Percentiles rank a stretch among this genome's conserved stretches.
These are phyloP conservation scores for Candida caryicola DNA, from an alignment of 805 yeast species.

Conservation along the genomic window DNA sequence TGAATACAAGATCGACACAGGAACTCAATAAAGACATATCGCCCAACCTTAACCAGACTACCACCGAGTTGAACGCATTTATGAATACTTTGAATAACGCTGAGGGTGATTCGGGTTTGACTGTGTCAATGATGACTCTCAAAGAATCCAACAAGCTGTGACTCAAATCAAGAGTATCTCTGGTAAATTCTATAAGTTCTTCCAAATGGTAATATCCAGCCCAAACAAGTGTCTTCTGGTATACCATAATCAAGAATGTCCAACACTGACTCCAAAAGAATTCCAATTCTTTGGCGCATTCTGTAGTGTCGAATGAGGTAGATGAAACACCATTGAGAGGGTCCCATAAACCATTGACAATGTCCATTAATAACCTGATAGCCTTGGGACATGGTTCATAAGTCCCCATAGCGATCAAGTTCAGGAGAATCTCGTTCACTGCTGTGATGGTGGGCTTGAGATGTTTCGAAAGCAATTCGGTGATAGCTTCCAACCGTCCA, in stretches of 20 bases:
- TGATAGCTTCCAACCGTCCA: conserved; percentile 77
- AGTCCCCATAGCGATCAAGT: conserved; percentile 45
- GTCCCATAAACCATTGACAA: conserved; percentile 58
- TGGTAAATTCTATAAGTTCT: conserved; percentile 72
- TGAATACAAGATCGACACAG: conserved; percentile 68
- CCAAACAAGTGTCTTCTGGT: conserved; percentile 71
- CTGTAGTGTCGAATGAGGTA: conserved; percentile 11
- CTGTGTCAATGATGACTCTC: conserved; percentile 34
- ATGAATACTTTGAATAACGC: conserved; percentile 52
- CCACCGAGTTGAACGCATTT: conserved; percentile 62
- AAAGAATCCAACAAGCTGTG: conserved; percentile 65
- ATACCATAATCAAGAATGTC: conserved; percentile 68
- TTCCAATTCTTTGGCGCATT: conserved; percentile 21
- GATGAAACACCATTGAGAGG: conserved; percentile 59
- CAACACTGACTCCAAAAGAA: conserved; percentile 70
- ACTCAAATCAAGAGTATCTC: conserved; percentile 81
- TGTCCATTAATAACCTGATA: conserved; percentile 72
- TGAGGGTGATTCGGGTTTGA: conserved; percentile 4
- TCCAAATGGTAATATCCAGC: conserved; percentile 57
- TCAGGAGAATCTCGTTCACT: conserved; percentile 43
- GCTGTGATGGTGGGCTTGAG: conserved; percentile 48
- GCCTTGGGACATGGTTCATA: conserved; percentile 77
- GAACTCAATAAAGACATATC: conserved; percentile 70
- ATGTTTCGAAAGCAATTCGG: conserved; percentile 45
- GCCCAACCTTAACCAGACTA: conserved; percentile 79